These are phyloP conservation scores for Rhizopogon vesiculosus DNA, from an alignment of 768 basidiomycete genomes.

Conservation along the genomic window DNA sequence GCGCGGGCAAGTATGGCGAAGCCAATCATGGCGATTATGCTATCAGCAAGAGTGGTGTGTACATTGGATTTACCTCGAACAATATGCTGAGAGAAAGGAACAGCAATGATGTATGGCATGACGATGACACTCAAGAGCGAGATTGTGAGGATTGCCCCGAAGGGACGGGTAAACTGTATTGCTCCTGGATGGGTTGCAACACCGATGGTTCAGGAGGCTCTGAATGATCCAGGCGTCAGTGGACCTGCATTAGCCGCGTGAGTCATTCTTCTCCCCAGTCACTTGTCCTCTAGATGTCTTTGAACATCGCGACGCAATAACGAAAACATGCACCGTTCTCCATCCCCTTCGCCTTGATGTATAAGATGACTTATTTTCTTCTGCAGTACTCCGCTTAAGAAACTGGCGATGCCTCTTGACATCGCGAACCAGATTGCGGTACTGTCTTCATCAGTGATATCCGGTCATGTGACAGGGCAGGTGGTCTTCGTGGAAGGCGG, in stretches of 20 bases:
- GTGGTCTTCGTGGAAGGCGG: constrained; percentile 70
- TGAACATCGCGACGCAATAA: no score
- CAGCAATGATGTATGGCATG: constrained; percentile 72
- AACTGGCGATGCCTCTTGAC: constrained; percentile 57
- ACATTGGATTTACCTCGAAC: not conserved
- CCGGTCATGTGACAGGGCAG: constrained; percentile 69
- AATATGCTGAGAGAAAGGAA: not conserved
- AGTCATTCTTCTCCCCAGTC: constrained; percentile 13
- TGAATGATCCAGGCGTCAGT: constrained; percentile 49
- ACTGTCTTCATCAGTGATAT: constrained; percentile 54
- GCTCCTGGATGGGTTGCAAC: constrained; percentile 69
- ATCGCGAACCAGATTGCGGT: constrained; percentile 61
- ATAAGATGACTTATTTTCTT: not conserved
- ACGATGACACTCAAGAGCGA: constrained; percentile 71
- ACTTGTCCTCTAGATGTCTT: no score
- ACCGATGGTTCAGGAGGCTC: constrained; percentile 53
- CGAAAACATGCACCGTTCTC: no score
- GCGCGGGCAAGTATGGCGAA: constrained; percentile 71
- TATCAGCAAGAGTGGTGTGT: constrained; percentile 60
- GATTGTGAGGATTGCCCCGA: constrained; percentile 70
- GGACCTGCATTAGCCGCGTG: constrained; percentile 67
- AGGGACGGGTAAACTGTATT: constrained; percentile 62
- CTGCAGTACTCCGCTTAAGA: constrained; percentile 62
- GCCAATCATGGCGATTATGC: constrained; percentile 65
- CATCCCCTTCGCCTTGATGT: no score